phyloP scores from a whole-genome alignment of 2,329 filamentous ascomycete species.

The Cercospora zeina region DNA sequence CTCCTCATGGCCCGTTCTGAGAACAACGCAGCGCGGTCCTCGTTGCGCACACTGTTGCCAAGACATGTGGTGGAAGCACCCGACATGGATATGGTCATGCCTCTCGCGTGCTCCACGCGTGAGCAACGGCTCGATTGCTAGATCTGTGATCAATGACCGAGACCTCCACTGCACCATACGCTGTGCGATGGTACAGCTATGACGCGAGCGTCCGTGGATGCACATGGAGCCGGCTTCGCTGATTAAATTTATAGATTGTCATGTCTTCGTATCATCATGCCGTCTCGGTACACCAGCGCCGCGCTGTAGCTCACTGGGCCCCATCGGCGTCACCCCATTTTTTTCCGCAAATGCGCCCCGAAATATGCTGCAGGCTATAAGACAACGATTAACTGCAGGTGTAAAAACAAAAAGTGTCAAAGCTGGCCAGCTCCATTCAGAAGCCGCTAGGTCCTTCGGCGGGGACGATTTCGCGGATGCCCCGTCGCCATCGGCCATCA shows the following conservation, averaged over 20 bases:
- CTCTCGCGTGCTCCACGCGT: slow-evolving; percentile 7
- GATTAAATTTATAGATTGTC: slow-evolving; percentile 18
- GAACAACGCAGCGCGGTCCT: slow-evolving; percentile 13
- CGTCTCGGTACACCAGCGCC: slow-evolving; percentile 13
- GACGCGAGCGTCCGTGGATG: background rate
- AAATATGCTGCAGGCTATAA: slow-evolving; percentile 29
- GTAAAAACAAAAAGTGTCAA: slow-evolving; percentile 23
- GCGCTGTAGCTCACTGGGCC: slow-evolving; percentile 10
- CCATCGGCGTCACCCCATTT: slow-evolving; percentile 6
- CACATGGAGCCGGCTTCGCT: background rate
- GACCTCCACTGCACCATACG: background rate
- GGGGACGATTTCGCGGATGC: slow-evolving; percentile 32
- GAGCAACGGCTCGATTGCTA: background rate
- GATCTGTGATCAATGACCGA: slow-evolving; percentile 17
- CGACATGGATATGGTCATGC: background rate
- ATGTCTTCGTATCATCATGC: slow-evolving; percentile 21
- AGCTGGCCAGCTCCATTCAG: slow-evolving; percentile 15
- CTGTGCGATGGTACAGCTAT: background rate
- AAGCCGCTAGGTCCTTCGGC: slow-evolving; percentile 24
- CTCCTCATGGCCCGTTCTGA: background rate
- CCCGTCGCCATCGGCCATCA: slow-evolving; percentile 65
- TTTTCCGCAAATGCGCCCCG: slow-evolving; percentile 5
- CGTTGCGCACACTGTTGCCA: slow-evolving; percentile 7
- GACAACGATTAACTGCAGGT: slow-evolving; percentile 29
- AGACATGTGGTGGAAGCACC: slow-evolving; percentile 14